Conservation (phyloP, 257 asterid species). For the Vinca minor region DNA sequence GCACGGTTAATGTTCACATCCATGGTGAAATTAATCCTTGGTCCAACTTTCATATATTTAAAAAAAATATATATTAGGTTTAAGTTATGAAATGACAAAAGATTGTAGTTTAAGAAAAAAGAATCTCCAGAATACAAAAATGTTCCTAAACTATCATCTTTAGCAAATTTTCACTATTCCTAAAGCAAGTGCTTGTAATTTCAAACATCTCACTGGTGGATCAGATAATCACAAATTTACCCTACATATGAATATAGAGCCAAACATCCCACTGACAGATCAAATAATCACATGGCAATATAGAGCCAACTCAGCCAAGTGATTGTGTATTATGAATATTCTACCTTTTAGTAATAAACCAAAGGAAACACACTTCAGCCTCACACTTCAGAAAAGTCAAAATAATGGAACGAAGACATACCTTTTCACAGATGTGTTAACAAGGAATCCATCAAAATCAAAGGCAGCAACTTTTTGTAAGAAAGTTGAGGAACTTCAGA, state of each 20-base stretch:
- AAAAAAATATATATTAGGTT: neutral
- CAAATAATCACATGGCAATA: neutral
- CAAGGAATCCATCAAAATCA: constrained; percentile 98
- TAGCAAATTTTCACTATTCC: neutral
- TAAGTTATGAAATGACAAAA: neutral
- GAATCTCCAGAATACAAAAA: neutral
- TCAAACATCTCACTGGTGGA: too few relatives aligned
- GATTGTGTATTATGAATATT: neutral
- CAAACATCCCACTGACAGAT: neutral
- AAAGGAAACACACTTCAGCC: neutral
- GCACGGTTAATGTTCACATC: neutral
- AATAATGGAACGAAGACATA: constrained; percentile 20
- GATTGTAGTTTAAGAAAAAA: neutral
- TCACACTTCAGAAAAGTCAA: neutral
- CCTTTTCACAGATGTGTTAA: constrained; percentile 75
- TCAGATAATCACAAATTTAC: too few relatives aligned
- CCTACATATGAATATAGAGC: too few relatives aligned
- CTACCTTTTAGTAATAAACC: neutral
- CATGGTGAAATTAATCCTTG: neutral
- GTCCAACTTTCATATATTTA: neutral
- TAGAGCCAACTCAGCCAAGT: too few relatives aligned
- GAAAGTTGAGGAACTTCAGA: neutral
- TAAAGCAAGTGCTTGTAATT: neutral
- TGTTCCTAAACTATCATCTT: neutral
- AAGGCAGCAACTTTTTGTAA: constrained; percentile 78